Base-by-base conservation (phyloP, 1,139 yeast genomes). In the Saccharomycopsis phalli region DNA sequence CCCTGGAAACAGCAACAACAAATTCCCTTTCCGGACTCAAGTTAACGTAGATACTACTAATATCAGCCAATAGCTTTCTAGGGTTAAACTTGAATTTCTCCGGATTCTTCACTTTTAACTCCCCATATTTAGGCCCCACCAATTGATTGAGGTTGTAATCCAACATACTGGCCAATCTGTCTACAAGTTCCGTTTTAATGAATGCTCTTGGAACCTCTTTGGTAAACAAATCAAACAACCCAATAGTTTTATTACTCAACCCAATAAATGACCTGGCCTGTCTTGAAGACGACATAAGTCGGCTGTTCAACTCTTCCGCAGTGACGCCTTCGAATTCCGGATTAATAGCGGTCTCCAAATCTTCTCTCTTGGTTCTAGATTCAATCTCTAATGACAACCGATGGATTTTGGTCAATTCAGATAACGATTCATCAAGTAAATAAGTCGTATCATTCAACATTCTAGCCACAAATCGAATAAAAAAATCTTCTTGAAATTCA, bases 51-150 rank as follows among this genome's bases (percentile, higher is more conserved):
- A 91, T 79, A 40, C 81, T 77, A 50, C 86, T 74, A 35, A 91
- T 67, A 45, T 77, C 80, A 26, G 72, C 67, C 46, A 93, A 67
- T 37, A 87, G 68, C 40, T 69, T 71, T 49, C 76, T 77, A 4
- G 98, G 96, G 52, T 83, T 76, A 58, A 91, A 91, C 30, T 76
- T 74, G 57, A 87, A 88, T 53, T 79, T 76, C 48, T 81, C 86
- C 0, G 97, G 97, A 48, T 81, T 72, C 46, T 71, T 70, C 21
- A 91, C 98, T 58, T 84, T 86, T 51, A 91, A 70, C 45, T 82
- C 87, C 10, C 91, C 74, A 62, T 95, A 88, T 56, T 82, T 82
- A 13, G 97, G 96, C 0, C 99, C 99, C 18, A 88, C 97, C 61
- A 91, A 67, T 7, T 91, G 86, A 33, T 78, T 83, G 48, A 91